These are phyloP conservation scores for Hypoxylon fragiforme DNA, from an alignment of 495 filamentous ascomycete genomes.

Conservation along the genomic window DNA sequence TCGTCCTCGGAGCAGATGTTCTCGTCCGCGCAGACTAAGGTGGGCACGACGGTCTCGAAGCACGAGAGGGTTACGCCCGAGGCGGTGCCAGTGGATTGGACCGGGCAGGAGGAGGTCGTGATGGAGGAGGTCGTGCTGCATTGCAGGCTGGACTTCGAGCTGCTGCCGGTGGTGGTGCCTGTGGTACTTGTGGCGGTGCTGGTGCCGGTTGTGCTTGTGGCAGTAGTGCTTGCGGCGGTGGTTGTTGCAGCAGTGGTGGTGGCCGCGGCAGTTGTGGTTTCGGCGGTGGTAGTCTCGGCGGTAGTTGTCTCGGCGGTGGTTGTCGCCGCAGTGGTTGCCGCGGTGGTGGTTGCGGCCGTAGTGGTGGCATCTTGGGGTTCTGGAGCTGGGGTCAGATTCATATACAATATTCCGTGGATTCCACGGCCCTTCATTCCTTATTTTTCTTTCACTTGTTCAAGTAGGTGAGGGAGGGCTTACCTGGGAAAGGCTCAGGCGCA, in stretches of 20 bases:
- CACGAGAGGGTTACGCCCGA: slow-evolving; percentile 41
- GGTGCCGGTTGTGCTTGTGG: too few relatives aligned
- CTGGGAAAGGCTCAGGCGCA: slow-evolving; percentile 18
- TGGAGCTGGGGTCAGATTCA: too few relatives aligned
- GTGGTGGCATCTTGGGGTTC: slow-evolving; percentile 11
- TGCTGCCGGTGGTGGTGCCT: too few relatives aligned
- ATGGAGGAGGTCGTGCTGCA: neutral
- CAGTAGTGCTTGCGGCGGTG: too few relatives aligned
- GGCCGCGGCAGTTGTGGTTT: too few relatives aligned
- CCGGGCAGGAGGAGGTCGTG: slow-evolving; percentile 41
- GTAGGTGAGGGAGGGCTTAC: neutral
- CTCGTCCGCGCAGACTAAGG: slow-evolving; percentile 46
- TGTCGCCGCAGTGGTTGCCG: slow-evolving; percentile 14
- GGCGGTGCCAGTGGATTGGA: slow-evolving; percentile 39
- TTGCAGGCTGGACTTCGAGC: neutral
- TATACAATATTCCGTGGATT: neutral
- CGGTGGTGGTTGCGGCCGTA: slow-evolving; percentile 5
- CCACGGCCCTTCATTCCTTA: neutral
- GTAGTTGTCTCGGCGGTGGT: slow-evolving; percentile 47
- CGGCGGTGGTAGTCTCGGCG: too few relatives aligned
- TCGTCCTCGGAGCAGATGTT: slow-evolving; percentile 46
- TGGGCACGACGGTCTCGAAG: slow-evolving; percentile 38
- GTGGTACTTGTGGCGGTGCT: too few relatives aligned
- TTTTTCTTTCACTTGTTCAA: neutral
- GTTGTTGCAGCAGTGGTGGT: too few relatives aligned